phyloP scores from a whole-genome alignment of 331 rosid genomes.

The Stylosanthes scabra region DNA sequence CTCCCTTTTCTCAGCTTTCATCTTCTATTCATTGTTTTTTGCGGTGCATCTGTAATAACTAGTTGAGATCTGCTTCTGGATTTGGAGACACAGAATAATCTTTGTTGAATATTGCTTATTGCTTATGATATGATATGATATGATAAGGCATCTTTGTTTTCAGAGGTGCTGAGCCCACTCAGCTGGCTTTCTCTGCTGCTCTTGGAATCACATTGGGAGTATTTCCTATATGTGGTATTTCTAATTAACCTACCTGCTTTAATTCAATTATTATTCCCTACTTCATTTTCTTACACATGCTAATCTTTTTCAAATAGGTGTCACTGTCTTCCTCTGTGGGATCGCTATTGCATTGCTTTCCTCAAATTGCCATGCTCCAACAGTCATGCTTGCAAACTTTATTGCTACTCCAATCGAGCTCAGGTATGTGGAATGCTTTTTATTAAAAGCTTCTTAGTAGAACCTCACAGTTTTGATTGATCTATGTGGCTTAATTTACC shows the following conservation, averaged over 20 bases:
- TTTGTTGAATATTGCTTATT: conserved; percentile 5
- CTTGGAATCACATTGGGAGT: conserved; percentile 56
- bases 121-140: no score
- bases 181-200: conserved; percentile 58
- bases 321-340: conserved; percentile 79
- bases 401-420: conserved; percentile 87
- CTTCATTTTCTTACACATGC: conserved; percentile 5
- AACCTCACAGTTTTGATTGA: neutral
- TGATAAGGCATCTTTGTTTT: neutral
- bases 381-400: conserved; percentile 82
- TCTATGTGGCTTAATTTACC: neutral
- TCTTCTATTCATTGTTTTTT: conserved; percentile 1
- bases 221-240: conserved; percentile 59
- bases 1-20: neutral
- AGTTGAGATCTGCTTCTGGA: conserved; percentile 21
- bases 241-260: conserved; percentile 37
- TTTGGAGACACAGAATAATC: neutral
- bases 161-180: conserved; percentile 91
- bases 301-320: conserved; percentile 62
- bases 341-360: conserved; percentile 74
- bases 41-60: conserved; percentile 7
- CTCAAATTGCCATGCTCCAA: conserved; percentile 81
- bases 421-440: conserved; percentile 52
- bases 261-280: conserved; percentile 9
- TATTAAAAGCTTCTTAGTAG: neutral